Evolutionary conservation across 2,329 filamentous ascomycete genomes (phyloP), one percentile per base, ranked within the genome.

Genomic region (Talaromyces sp.): DNA sequence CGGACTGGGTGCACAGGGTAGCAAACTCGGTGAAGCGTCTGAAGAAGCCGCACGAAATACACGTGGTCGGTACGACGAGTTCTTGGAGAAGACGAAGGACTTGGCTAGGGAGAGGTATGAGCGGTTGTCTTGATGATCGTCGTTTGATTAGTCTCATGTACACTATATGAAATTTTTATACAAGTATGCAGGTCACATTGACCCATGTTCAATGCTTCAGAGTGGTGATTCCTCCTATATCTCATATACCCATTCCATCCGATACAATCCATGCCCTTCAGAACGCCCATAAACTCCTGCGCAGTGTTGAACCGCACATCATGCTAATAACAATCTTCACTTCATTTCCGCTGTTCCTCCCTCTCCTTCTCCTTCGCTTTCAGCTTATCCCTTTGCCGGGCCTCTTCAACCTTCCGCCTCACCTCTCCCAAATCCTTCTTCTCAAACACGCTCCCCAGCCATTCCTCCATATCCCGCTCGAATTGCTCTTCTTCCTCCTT

Each of bases 391-490:
- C n/a, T 50, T 9, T 50, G 46, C 2, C 46, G 16, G 2, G 58
- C 62, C 57, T 58, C 69, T 67, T 67, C 67, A 61, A 68, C 70
- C 65, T 73, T 70, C 68, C 69, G 72, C 66, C 72, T 73, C 65
- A 75, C 70, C 62, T 78, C 73, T 67, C 77, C 76, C 65, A 75
- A 75, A 66, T 81, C 79, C 69, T 82, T 82, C 67, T 79, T 74
- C 54, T 75, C 79, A 66, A 85, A 65, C 3, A 82, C 75, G 58
- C 71, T 78, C 7, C 76, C 78, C 60, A 84, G 71, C 82, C 82
- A 84, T 64, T 80, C 79, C 67, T 83, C 83, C 62, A 85, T 79
- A 66, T 84, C 82, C 69, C 78, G 74, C 71, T 84, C 81, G 40
- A 80, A 76, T 66, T 83, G 77, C 60, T 76, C 73, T 61, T 83